These are phyloP conservation scores for Beta vulgaris DNA, from an alignment of 148 eudicot genomes.

Conservation along the genomic window DNA sequence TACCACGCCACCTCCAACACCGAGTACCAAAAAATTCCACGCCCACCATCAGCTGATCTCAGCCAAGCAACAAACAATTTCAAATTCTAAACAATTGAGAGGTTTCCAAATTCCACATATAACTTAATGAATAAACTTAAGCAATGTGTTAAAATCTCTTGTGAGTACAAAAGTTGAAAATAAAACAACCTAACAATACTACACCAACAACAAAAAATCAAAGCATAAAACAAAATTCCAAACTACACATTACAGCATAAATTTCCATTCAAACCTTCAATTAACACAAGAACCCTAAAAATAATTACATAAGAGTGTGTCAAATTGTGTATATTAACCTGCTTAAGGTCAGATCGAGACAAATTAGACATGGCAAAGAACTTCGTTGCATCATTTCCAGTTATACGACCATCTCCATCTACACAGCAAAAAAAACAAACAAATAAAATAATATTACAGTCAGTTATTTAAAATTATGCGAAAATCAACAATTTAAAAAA, in stretches of 20 bases:
- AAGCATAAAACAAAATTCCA: neutral
- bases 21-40: neutral
- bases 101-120: neutral
- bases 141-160: no score
- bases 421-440: neutral
- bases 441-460: neutral
- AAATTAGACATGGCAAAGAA: constrained; percentile 66
- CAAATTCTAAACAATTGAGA: neutral
- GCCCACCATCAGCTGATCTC: neutral
- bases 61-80: neutral
- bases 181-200: neutral
- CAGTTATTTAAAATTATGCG: neutral
- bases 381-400: constrained; percentile 70
- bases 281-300: constrained; percentile 15
- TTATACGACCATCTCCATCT: constrained; percentile 84
- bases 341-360: constrained; percentile 73
- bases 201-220: no score
- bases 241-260: neutral
- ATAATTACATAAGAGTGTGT: neutral
- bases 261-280: neutral
- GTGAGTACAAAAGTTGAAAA: no score
- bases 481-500: neutral
- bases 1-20: neutral
- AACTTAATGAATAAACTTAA: neutral
- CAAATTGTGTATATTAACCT: constrained; percentile 36